These are phyloP conservation scores for Bonnemaisonia californica DNA, from an alignment of 31 red algal species.

Conservation along the genomic window DNA sequence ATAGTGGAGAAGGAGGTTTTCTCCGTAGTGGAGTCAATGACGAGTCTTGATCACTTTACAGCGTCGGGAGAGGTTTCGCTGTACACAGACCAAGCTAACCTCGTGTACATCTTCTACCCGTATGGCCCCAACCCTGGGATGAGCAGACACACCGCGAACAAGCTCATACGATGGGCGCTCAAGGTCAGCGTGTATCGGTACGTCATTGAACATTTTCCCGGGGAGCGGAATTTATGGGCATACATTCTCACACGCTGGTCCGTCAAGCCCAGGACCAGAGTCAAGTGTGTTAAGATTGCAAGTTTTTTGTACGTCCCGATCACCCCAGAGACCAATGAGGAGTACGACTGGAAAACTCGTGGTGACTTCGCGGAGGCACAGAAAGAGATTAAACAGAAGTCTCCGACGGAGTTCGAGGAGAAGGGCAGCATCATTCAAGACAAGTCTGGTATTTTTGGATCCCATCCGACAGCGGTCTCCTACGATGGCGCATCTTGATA, in stretches of 20 bases:
- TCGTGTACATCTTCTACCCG: conserved; percentile 18
- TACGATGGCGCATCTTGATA: conserved; percentile 28
- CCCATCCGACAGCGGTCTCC: neutral
- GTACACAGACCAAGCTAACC: conserved; percentile 25
- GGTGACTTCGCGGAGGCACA: neutral
- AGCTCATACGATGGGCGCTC: too few species aligned
- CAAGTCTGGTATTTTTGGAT: conserved; percentile 34
- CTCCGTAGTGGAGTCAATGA: conserved; percentile 2
- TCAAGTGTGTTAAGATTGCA: neutral
- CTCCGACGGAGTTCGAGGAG: neutral
- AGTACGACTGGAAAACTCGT: neutral
- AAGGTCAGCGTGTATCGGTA: conserved; percentile 3
- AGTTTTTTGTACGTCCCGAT: neutral
- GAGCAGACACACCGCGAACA: conserved; percentile 4
- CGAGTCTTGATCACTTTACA: neutral
- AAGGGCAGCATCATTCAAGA: neutral
- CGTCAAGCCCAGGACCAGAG: neutral
- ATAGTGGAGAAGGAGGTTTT: conserved; percentile 34
- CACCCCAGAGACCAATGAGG: neutral
- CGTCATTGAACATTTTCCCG: conserved; percentile 12
- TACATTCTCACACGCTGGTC: conserved; percentile 23
- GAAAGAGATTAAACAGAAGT: neutral
- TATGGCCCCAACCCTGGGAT: conserved; percentile 28
- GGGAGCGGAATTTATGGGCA: conserved; percentile 12
- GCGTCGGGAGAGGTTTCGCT: neutral